These are phyloP conservation scores for Hanseniaspora nectarophila DNA, from an alignment of 805 yeast genomes.

Conservation along the genomic window DNA sequence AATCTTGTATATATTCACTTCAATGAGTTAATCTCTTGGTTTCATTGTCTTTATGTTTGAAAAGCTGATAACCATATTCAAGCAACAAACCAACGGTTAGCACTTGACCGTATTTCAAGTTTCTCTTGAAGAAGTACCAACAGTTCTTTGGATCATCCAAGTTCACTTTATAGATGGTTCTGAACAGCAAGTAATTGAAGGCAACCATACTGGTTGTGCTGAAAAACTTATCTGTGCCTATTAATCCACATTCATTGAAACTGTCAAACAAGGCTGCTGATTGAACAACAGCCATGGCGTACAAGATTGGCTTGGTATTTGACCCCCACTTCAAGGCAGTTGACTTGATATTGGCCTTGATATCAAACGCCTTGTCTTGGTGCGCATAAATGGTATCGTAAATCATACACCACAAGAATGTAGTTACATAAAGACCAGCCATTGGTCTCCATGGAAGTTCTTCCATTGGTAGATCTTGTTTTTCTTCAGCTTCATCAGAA, in stretches of 20 bases:
- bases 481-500: neutral
- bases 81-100: constrained; percentile 54
- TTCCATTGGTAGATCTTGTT: constrained; percentile 30
- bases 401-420: constrained; percentile 85
- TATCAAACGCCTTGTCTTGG: constrained; percentile 84
- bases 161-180: constrained; percentile 62
- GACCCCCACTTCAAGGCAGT: constrained; percentile 94
- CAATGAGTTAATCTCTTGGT: neutral
- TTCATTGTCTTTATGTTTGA: constrained; percentile 10
- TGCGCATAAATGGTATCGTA: constrained; percentile 97
- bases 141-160: constrained; percentile 70
- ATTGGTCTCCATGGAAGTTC: constrained; percentile 66
- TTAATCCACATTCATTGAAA: constrained; percentile 55
- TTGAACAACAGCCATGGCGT: constrained; percentile 56
- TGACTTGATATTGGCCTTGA: constrained; percentile 82
- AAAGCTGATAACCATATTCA: constrained; percentile 44
- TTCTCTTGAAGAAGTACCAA: constrained; percentile 67
- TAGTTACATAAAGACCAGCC: constrained; percentile 62
- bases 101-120: constrained; percentile 63
- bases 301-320: constrained; percentile 56
- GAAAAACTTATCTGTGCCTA: constrained; percentile 72
- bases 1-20: neutral
- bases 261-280: constrained; percentile 50
- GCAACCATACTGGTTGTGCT: constrained; percentile 41
- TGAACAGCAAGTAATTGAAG: constrained; percentile 57